phyloP scores from a whole-genome alignment of 2,329 filamentous ascomycete species.

The Trichophyton equinum region DNA sequence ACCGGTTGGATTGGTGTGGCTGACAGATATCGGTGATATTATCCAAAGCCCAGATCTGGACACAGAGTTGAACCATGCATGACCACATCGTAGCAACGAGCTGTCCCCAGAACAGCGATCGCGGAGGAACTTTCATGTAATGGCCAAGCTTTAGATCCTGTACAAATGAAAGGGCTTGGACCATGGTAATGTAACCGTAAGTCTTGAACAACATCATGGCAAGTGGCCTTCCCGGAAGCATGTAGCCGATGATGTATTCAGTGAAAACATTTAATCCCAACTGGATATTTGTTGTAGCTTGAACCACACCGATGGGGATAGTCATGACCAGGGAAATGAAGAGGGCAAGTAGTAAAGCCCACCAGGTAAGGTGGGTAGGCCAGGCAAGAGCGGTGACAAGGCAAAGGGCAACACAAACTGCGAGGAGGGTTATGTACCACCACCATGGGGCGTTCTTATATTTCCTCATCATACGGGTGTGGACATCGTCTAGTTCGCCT shows the following conservation, averaged over 20 bases:
- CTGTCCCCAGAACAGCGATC: constrained; percentile 41
- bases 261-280: constrained; percentile 61
- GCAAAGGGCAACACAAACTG: constrained; percentile 39
- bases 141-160: constrained; percentile 56
- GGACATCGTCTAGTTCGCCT: constrained; percentile 42
- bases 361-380: constrained; percentile 58
- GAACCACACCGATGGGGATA: constrained; percentile 50
- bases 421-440: constrained; percentile 43
- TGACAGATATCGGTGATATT: constrained; percentile 55
- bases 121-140: constrained; percentile 49
- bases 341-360: constrained; percentile 57
- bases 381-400: constrained; percentile 40
- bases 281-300: constrained; percentile 54
- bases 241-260: constrained; percentile 62
- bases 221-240: constrained; percentile 56
- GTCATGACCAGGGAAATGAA: constrained; percentile 52
- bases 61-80: constrained; percentile 37
- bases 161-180: constrained; percentile 51
- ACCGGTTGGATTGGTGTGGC: constrained; percentile 45
- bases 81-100: constrained; percentile 40
- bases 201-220: constrained; percentile 72
- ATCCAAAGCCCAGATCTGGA: constrained; percentile 34
- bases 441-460: constrained; percentile 45
- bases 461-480: constrained; percentile 44
- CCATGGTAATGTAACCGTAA: constrained; percentile 58